Evolutionary conservation across 176 grass and related monocot species (phyloP), one percentile per base, ranked within the genome.

Genomic region (Zea luxurians): DNA sequence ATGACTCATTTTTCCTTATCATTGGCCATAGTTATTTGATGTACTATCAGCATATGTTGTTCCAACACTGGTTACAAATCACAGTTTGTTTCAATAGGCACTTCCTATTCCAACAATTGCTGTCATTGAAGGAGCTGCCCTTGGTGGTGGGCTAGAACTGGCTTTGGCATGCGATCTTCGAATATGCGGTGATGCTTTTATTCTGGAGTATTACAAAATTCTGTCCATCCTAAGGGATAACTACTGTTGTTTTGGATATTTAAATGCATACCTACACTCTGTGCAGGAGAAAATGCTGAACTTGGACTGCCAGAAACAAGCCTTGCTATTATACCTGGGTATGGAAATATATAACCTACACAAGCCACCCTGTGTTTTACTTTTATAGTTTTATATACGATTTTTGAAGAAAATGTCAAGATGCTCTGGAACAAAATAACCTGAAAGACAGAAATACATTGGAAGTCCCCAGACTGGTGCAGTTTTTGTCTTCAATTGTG

Each of bases 321-420:
- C 46, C 91, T 98, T 83, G 89, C 89, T 62, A 97, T 97, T 61
- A 92, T 98, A 72, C 91, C 95, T 86, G 87, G 89, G 89, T 98
- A 98, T 60, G 66, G 74, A 70, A 57, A 44, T 92, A 94, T 59
- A 62, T 75, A 65, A 43, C 37, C 20, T 66, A 42, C 37, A 11
- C 12, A 54, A 6, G 17, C 54, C 21, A 10, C 5, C 8, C n/a
- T 59, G 7, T 53, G 5, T 12, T 70, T 64, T 66, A 74, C 50
- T 17, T 71, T 71, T 48, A 2, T 21, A 71, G 1, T 75, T 78
- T 45, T 37, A 11, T n/a, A 6, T 41, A 69, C 34, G 16, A 68
- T 57, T n/a, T 8, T 49, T 80, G 16, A 15, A 48, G 20, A 72
- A 85, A 34, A 49, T 55, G 2, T 35, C 37, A 62, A 38, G 11